Evolutionary conservation across 805 yeast genomes (phyloP), one percentile per base, ranked within the genome.

Genomic region (Cyberlindnera japonica): DNA sequence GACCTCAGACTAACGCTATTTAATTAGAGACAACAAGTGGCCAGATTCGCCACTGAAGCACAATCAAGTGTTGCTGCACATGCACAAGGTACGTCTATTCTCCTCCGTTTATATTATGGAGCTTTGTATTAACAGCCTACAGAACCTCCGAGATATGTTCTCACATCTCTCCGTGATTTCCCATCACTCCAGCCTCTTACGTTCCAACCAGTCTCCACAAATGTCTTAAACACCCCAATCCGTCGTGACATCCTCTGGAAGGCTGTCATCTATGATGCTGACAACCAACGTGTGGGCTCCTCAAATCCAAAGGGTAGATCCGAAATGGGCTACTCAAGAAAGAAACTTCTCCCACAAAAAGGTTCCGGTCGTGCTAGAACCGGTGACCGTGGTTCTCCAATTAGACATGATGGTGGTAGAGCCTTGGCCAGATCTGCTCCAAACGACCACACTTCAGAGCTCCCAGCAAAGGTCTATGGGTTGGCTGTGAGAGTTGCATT

Each of bases 311-410:
- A 87, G 26, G 87, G 93, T 43, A 82, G 96, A 64, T 76, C 86
- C 26, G 91, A 87, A 53, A 83, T 83, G 64, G 89, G 90, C 44
- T 90, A 77, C 62, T 83, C 95, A 18, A 76, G 95, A 63, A 75
- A 75, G 56, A 93, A 93, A 61, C 68, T 93, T 51, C 71, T 78
- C 27, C 86, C 88, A 22, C 99, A 93, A 66, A 93, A 93, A 65
- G 98, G 98, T 45, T 69, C 87, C 13, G 99, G 99, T 66, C 74
- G 76, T 47, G 99, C 99, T 39, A 81, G 99, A 72, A 83, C 79
- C 40, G 99, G 99, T 69, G 97, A 90, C 65, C 89, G 85, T 44
- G 91, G 90, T 57, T 87, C 96, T 18, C 99, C 99, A 36, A 83
- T 81, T 33, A 81, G 96, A 67, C 80, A 78, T 56, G 87, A 84